Conservation (phyloP, 495 filamentous ascomycete genomes). For the Oleoguttula mirabilis region DNA sequence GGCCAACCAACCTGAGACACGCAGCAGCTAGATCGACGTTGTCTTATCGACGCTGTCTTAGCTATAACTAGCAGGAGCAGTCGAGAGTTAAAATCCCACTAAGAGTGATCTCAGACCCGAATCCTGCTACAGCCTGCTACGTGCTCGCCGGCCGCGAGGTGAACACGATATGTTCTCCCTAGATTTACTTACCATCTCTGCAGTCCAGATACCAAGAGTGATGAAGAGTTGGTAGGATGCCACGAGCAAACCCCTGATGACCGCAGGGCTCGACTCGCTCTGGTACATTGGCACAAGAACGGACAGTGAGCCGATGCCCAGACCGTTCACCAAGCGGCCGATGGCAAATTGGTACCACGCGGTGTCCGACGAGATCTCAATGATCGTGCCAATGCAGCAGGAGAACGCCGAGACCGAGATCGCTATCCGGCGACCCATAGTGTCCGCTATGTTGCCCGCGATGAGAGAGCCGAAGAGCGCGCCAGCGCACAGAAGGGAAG, state of each 20-base stretch:
- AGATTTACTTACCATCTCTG: too few species aligned
- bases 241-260: constrained; percentile 23
- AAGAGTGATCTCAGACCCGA: too few species aligned
- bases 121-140: too few species aligned
- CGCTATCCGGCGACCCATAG: constrained; percentile 20
- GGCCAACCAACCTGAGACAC: too few species aligned
- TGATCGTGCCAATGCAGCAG: constrained; percentile 24
- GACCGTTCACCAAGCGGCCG: constrained; percentile 22
- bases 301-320: constrained; percentile 24
- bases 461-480: constrained; percentile 22
- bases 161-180: too few species aligned
- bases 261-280: constrained; percentile 19
- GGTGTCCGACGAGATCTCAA: constrained; percentile 22
- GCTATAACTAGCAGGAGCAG: too few species aligned
- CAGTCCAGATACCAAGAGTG: constrained; percentile 72
- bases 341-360: constrained; percentile 25
- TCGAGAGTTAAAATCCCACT: too few species aligned
- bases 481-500: constrained; percentile 26
- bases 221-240: constrained; percentile 74
- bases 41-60: too few species aligned
- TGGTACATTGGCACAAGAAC: constrained; percentile 25
- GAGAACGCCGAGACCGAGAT: constrained; percentile 20
- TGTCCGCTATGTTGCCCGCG: constrained; percentile 26
- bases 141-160: too few species aligned
- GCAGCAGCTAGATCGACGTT: too few species aligned